A percentile compares a stretch with the other conserved stretches of the same genome.
These are phyloP conservation scores for Ustilago xerochloae DNA, from an alignment of 1,284 basidiomycete genomes.

Conservation along the genomic window DNA sequence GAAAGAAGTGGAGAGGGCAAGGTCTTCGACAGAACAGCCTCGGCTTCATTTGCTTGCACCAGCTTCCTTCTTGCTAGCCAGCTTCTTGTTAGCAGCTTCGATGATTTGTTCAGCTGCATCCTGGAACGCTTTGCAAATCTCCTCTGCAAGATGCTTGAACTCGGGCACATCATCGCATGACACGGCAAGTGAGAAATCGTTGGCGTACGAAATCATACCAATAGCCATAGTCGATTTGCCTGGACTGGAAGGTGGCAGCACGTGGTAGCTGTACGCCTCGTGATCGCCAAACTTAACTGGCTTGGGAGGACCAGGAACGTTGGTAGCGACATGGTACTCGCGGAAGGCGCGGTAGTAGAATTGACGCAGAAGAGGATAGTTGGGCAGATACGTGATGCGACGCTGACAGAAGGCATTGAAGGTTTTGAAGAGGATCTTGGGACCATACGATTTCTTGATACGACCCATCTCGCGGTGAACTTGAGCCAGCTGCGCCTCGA, in stretches of 20 bases:
- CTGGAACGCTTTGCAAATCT: conserved; percentile 64
- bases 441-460: conserved; percentile 62
- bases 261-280: conserved; percentile 65
- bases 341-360: conserved; percentile 64
- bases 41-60: conserved; percentile 30
- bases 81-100: conserved; percentile 54
- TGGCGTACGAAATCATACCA: conserved; percentile 67
- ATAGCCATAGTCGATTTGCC: conserved; percentile 66
- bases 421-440: conserved; percentile 59
- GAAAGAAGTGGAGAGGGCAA: not conserved
- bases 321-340: conserved; percentile 66
- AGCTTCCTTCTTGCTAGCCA: conserved; percentile 20
- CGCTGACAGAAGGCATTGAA: conserved; percentile 52
- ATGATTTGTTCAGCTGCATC: conserved; percentile 57
- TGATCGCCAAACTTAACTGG: conserved; percentile 63
- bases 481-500: conserved; percentile 54
- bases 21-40: conserved; percentile 44
- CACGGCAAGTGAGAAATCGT: conserved; percentile 64
- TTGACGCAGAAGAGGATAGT: conserved; percentile 56
- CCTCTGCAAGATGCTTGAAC: conserved; percentile 55
- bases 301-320: conserved; percentile 66
- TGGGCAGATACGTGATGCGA: conserved; percentile 59
- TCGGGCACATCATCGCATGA: conserved; percentile 66
- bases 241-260: conserved; percentile 64
- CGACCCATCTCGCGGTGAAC: conserved; percentile 65